These are phyloP conservation scores for Fusarium sp. DNA, from an alignment of 2,329 filamentous ascomycete genomes.

Conservation along the genomic window DNA sequence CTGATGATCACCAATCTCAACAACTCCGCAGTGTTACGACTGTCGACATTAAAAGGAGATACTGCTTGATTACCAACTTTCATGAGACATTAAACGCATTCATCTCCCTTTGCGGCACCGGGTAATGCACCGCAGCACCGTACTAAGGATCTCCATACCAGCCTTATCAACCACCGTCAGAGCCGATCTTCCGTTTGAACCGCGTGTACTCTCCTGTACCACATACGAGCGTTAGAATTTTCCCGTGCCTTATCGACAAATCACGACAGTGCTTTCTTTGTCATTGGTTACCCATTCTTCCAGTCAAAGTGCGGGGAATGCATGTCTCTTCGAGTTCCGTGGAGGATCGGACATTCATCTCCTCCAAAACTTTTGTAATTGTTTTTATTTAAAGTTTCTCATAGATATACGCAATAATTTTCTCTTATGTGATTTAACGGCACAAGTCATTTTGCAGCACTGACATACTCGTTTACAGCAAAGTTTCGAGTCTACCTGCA, in stretches of 20 bases:
- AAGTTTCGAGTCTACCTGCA: neutral
- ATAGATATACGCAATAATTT: neutral
- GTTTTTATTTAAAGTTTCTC: neutral
- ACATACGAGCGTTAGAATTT: conserved; percentile 8
- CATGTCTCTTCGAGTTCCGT: conserved; percentile 7
- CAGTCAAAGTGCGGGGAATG: conserved; percentile 26
- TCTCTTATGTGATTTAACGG: neutral
- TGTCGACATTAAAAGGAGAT: conserved; percentile 14
- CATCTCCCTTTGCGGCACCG: neutral
- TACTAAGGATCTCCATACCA: neutral
- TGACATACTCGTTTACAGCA: neutral
- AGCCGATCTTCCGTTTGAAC: neutral
- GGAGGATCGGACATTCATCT: conserved; percentile 9
- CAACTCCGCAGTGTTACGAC: conserved; percentile 11
- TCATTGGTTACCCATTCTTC: conserved; percentile 9
- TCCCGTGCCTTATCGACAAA: neutral
- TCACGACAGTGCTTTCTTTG: neutral
- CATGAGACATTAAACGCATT: neutral
- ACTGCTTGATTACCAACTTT: neutral
- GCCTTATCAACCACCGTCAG: neutral
- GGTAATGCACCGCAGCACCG: neutral
- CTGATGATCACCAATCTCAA: conserved; percentile 34
- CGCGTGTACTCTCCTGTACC: neutral
- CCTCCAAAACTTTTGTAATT: neutral
- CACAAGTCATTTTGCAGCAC: neutral